phyloP scores from a whole-genome alignment of 257 asterid species.

The Nicotiana noctiflora region DNA sequence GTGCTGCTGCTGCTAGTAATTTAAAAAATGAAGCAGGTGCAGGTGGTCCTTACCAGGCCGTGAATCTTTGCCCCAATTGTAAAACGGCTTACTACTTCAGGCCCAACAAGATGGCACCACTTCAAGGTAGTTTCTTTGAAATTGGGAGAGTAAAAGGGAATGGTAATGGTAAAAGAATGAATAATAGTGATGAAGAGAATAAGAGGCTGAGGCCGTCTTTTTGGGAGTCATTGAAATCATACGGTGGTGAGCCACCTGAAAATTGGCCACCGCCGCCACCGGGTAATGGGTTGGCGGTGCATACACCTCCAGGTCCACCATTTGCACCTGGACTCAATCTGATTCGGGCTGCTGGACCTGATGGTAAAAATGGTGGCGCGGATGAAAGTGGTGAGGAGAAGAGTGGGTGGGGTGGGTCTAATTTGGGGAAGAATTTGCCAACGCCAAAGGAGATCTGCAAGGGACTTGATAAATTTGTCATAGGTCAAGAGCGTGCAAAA shows the following conservation, averaged over 20 bases:
- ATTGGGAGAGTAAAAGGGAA: slow-evolving; percentile 57
- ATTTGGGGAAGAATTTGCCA: slow-evolving; percentile 69
- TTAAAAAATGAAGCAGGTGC: too few species aligned
- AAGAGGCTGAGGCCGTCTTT: slow-evolving; percentile 56
- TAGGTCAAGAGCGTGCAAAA: slow-evolving; percentile 91
- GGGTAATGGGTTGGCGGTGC: slow-evolving; percentile 72
- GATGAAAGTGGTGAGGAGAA: slow-evolving; percentile 40
- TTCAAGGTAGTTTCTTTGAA: slow-evolving; percentile 83
- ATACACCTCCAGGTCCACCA: slow-evolving; percentile 91
- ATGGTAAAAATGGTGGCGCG: slow-evolving; percentile 25
- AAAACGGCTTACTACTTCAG: slow-evolving; percentile 79
- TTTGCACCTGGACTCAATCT: slow-evolving; percentile 78
- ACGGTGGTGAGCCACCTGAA: slow-evolving; percentile 67
- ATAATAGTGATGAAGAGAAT: slow-evolving; percentile 38
- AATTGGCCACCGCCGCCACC: slow-evolving; percentile 51
- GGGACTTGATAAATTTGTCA: slow-evolving; percentile 86
- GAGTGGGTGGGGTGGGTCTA: slow-evolving; percentile 84
- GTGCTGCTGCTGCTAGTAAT: background rate
- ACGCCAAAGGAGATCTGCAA: slow-evolving; percentile 90
- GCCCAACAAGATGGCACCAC: slow-evolving; percentile 69
- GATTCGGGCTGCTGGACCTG: slow-evolving; percentile 40
- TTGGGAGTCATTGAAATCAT: slow-evolving; percentile 75
- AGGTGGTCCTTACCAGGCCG: slow-evolving; percentile 57
- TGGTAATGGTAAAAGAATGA: slow-evolving; percentile 33
- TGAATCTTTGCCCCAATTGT: slow-evolving; percentile 86